A percentile compares a stretch with the other conserved stretches of the same genome.
phyloP scores from a whole-genome alignment of 306 rosid species.

The Cucumis melo region DNA sequence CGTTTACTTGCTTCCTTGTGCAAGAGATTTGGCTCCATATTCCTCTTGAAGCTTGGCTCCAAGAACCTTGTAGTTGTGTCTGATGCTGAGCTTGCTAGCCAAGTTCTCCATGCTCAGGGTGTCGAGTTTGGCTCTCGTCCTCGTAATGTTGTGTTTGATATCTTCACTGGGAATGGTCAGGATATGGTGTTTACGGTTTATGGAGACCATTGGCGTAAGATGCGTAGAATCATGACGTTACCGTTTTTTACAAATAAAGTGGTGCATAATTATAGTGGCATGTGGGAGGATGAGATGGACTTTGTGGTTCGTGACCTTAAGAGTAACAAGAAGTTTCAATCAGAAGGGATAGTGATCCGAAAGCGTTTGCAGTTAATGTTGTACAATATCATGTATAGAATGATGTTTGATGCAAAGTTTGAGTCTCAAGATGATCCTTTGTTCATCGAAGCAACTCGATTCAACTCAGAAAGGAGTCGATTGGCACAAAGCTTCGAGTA shows the following conservation, averaged over 20 bases:
- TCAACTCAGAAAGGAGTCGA: conserved; percentile 65
- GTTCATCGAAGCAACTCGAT: conserved; percentile 53
- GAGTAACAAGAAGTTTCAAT: conserved; percentile 23
- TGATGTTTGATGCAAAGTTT: conserved; percentile 80
- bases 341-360: conserved; percentile 46
- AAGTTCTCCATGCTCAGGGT: conserved; percentile 66
- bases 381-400: conserved; percentile 67
- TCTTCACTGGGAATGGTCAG: conserved; percentile 69
- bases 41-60: conserved; percentile 61
- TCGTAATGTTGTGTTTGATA: conserved; percentile 55
- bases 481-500: conserved; percentile 67
- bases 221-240: conserved; percentile 69
- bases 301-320: conserved; percentile 42
- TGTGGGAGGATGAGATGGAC: conserved; percentile 84
- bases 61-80: conserved; percentile 55
- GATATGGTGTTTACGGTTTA: conserved; percentile 74
- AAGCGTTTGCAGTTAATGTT: conserved; percentile 56
- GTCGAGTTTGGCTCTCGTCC: conserved; percentile 70
- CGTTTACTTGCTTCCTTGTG: conserved; percentile 51
- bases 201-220: conserved; percentile 80
- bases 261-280: conserved; percentile 43
- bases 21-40: conserved; percentile 39
- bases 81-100: conserved; percentile 45
- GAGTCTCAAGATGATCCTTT: conserved; percentile 67
- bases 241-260: conserved; percentile 85